These are phyloP conservation scores for Magnusiomyces fungicola DNA, from an alignment of 1,139 yeast genomes.

Conservation along the genomic window DNA sequence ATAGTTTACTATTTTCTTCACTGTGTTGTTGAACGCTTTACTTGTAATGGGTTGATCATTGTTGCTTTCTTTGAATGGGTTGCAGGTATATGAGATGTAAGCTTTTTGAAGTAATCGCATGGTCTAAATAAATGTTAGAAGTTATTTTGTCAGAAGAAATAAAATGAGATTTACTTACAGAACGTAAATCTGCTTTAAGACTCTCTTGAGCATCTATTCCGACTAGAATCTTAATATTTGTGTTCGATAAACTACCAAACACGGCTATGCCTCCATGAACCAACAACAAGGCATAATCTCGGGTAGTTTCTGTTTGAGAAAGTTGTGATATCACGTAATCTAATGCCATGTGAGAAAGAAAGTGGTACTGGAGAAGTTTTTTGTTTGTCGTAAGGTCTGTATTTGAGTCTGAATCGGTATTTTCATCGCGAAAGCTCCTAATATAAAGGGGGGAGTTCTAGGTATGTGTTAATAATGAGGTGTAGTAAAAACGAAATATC, in stretches of 20 bases:
- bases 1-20: conserved; percentile 21
- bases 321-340: conserved; percentile 33
- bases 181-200: conserved; percentile 24
- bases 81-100: conserved; percentile 33
- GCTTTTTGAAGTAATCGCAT: conserved; percentile 32
- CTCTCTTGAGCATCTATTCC: conserved; percentile 32
- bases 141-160: not conserved
- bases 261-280: conserved; percentile 39
- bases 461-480: not conserved
- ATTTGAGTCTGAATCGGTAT: conserved; percentile 8
- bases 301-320: conserved; percentile 22
- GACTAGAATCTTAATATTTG: conserved; percentile 34
- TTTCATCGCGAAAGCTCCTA: conserved; percentile 18
- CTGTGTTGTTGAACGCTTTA: conserved; percentile 23
- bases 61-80: conserved; percentile 32
- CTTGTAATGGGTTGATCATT: conserved; percentile 24
- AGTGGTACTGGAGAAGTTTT: conserved; percentile 29
- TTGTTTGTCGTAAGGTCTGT: conserved; percentile 14
- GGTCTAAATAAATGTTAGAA: conserved; percentile 18
- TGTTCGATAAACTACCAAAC: conserved; percentile 36
- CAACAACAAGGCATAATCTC: conserved; percentile 31
- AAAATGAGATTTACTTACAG: conserved; percentile 17
- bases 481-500: not conserved
- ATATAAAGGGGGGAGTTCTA: conserved; percentile 29
- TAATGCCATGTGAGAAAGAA: conserved; percentile 38